Conservation (phyloP, 1,284 basidiomycete species). For the Ceratobasidium sp. region DNA sequence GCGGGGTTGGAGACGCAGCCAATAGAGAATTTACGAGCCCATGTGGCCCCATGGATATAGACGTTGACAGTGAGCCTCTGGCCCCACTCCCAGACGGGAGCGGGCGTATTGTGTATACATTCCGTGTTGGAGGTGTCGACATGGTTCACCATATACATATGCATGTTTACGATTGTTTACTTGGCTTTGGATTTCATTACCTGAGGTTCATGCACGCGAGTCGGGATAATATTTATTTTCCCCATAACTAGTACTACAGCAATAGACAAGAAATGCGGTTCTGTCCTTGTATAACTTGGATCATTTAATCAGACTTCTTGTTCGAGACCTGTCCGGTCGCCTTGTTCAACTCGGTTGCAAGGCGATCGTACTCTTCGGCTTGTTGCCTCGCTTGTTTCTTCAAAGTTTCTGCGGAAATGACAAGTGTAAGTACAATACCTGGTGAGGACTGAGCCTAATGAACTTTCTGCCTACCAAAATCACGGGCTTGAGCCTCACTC, state of each 20-base stretch:
- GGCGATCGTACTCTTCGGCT: constrained; percentile 76
- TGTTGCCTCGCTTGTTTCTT: constrained; percentile 83
- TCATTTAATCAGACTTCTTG: constrained; percentile 53
- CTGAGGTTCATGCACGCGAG: neutral
- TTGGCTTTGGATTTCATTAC: neutral
- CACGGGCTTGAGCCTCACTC: constrained; percentile 61
- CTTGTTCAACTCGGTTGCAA: constrained; percentile 77
- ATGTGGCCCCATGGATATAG: constrained; percentile 35
- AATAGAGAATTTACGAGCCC: constrained; percentile 21
- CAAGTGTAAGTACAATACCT: neutral
- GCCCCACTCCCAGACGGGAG: constrained; percentile 21
- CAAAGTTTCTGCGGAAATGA: constrained; percentile 62
- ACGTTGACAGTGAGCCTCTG: constrained; percentile 18
- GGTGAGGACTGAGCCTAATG: constrained; percentile 1
- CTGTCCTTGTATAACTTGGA: neutral
- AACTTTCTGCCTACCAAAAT: constrained; percentile 64
- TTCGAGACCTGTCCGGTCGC: constrained; percentile 63
- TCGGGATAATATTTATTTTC: neutral
- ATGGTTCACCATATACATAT: constrained; percentile 2
- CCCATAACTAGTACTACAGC: neutral
- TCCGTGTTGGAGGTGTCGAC: constrained; percentile 28
- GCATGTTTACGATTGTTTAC: constrained; percentile 16
- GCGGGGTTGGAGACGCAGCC: constrained; percentile 30
- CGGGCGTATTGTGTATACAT: constrained; percentile 35
- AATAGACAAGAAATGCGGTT: neutral